Conservation (phyloP, 2,329 filamentous ascomycete species). For the Neoscytalidium dimidiatum region DNA sequence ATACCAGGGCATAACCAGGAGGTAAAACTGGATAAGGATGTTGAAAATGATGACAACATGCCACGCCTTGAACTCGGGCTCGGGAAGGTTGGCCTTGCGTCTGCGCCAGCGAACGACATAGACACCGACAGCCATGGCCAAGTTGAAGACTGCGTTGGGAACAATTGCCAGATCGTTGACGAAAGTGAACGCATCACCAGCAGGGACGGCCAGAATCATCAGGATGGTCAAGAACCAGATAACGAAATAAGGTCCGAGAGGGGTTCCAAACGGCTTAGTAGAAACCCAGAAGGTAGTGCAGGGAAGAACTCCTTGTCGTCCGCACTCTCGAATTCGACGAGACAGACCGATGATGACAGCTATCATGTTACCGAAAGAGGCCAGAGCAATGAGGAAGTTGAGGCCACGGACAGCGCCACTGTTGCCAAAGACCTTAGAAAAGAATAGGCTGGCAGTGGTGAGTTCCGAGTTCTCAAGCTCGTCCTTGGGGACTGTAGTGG, state of each 20-base stretch:
- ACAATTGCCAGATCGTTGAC: constrained; percentile 62
- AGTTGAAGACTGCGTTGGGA: constrained; percentile 59
- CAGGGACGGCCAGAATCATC: constrained; percentile 62
- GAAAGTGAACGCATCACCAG: constrained; percentile 67
- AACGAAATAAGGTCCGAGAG: constrained; percentile 59
- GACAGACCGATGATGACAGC: constrained; percentile 68
- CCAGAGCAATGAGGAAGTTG: constrained; percentile 63
- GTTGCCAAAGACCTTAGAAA: constrained; percentile 63
- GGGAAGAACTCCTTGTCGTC: constrained; percentile 62
- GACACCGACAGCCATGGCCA: constrained; percentile 59
- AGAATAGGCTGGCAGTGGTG: constrained; percentile 68
- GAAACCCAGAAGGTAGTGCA: constrained; percentile 64
- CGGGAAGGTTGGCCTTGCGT: constrained; percentile 50
- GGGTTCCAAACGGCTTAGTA: constrained; percentile 64
- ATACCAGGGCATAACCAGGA: constrained; percentile 72
- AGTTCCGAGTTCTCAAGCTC: constrained; percentile 68
- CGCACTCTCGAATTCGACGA: constrained; percentile 63
- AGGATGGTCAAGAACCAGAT: constrained; percentile 60
- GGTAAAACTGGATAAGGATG: constrained; percentile 60
- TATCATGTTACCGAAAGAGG: constrained; percentile 71
- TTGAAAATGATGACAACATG: constrained; percentile 60
- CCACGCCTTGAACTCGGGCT: constrained; percentile 62
- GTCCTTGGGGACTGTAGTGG: constrained; percentile 54
- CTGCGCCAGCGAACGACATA: constrained; percentile 60
- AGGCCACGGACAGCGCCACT: constrained; percentile 59